Base-by-base conservation (phyloP, 1,284 basidiomycete genomes). In the Sanguinoderma infundibulare region DNA sequence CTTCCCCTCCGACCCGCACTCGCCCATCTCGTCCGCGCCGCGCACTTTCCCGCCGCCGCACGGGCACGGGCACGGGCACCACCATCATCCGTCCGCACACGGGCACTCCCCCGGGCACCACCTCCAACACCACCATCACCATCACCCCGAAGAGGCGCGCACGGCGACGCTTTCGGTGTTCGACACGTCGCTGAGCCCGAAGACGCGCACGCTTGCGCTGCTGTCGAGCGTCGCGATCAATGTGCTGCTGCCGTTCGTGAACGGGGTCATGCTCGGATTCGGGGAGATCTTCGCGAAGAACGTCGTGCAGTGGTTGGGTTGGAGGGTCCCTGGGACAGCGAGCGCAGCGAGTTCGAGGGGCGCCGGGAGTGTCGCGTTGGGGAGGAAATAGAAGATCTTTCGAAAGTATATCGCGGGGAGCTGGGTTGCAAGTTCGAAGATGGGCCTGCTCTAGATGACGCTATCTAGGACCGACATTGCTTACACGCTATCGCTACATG, bases 211-310 rank as follows among this genome's bases (percentile, higher is more conserved):
- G 32, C 83, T 84, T 52, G 92, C 95, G 5, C 77, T 98, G 60
- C 72, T 92, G 46, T 92, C 95, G 4, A 89, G 92, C 8, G 74
- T 98, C 60, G 92, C 92, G 39, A 96, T 98, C 78, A 98, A 99
- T 75, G 77, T 99, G 61, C 77, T 96, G 2, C 81, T 98, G 44
- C 97, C 97, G 0, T 99, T 99, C 74, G 85, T 98, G 51, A 98
- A 98, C 72, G 97, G 97, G 30, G 92, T 98, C 69, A 98, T 98
- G 95, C 87, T 98, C 51, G 97, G 97, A 10, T 96, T 98, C 72
- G 97, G 97, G 26, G 97, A 99, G 78, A 95, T 99, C 60, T 96
- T 98, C 72, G 97, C 96, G 20, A 89, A 95, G 74, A 91, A 95
- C 63, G 84, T 95, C 20, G 82, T 89, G 54, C 81, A 83, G 17